These are phyloP conservation scores for Carallia brachiata DNA, from an alignment of 345 rosid species.

Conservation along the genomic window DNA sequence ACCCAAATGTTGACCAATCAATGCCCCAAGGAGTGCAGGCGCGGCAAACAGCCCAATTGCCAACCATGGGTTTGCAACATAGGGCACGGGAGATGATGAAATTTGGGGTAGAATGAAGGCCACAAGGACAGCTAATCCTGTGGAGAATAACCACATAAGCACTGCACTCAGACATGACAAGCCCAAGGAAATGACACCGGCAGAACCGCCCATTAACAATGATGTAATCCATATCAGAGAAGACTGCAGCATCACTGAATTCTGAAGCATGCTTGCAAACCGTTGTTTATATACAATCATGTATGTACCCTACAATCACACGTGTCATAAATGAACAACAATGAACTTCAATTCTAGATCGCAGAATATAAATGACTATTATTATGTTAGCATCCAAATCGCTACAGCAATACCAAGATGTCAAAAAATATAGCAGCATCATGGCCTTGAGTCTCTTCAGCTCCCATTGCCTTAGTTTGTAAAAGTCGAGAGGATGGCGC, in stretches of 20 bases:
- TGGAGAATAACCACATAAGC: constrained; percentile 67
- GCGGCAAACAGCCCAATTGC: constrained; percentile 78
- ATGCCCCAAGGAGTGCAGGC: constrained; percentile 86
- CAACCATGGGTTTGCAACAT: constrained; percentile 78
- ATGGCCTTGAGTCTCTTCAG: constrained; percentile 32
- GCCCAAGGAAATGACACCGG: constrained; percentile 58
- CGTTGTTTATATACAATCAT: constrained; percentile 68
- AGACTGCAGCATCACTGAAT: constrained; percentile 81
- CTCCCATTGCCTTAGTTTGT: constrained; percentile 31
- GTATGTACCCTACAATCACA: constrained; percentile 63
- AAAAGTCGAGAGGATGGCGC: constrained; percentile 61
- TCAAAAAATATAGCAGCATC: constrained; percentile 69
- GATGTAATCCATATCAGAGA: constrained; percentile 78
- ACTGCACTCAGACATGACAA: constrained; percentile 66
- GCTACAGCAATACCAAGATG: constrained; percentile 58
- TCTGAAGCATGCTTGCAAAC: constrained; percentile 69
- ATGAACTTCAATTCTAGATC: constrained; percentile 6
- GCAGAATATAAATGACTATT: constrained; percentile 9
- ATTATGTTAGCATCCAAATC: not conserved
- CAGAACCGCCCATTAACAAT: constrained; percentile 83
- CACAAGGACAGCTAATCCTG: constrained; percentile 59
- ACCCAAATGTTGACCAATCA: constrained; percentile 83
- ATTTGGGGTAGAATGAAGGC: constrained; percentile 73
- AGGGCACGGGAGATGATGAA: constrained; percentile 77
- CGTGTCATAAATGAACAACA: constrained; percentile 13